Base-by-base conservation (phyloP, 2,329 filamentous ascomycete genomes). In the Aspergillus quadrilineatus region DNA sequence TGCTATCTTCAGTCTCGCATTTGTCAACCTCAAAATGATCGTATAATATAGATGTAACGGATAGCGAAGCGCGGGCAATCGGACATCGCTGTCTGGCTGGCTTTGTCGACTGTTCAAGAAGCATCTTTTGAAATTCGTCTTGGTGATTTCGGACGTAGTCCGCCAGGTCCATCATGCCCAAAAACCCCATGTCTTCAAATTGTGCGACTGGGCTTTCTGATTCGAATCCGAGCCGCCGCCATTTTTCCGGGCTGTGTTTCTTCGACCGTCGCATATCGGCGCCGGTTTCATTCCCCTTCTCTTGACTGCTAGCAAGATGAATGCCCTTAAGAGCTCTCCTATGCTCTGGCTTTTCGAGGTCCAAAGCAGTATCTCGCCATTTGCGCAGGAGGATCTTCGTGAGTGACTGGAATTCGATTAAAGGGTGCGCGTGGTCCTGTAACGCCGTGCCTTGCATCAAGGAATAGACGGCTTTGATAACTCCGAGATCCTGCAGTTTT, bases 111-210 rank as follows among this genome's bases (percentile, higher is more conserved):
- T 99, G 94, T 74, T 99, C 94, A 36, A 97, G 79, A 14, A 99
- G 77, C 64, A 96, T 80, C 75, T 96, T 97, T 71, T 96, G 92
- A 65, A 96, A 97, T 9, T 86, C 85, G 69, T 97, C 92, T 71
- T 96, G 91, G 69, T 96, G 88, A 70, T 92, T 96, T 67, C 89
- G 85, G 48, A 96, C 91, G 71, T 91, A 99, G 73, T 97, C 92
- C 2, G 92, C 90, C 67, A 99, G 75, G 72, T 99, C 94, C 92
- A 99, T 97, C 85, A 99, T 90, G 29, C 94, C 94, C 53, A 99
- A 75, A 70, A 92, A 97, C 0, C 94, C 94, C 29, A 89, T 89
- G 39, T 85, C 80, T 17, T 91, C 87, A 69, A 99, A 97, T 65
- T 99, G 94, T 65, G 83, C 82, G 0, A 87, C 87, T 3, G 94